A percentile compares a stretch with the other conserved stretches of the same genome.
phyloP scores from a whole-genome alignment of 441 rosid genomes.

The Croton laevigatus region DNA sequence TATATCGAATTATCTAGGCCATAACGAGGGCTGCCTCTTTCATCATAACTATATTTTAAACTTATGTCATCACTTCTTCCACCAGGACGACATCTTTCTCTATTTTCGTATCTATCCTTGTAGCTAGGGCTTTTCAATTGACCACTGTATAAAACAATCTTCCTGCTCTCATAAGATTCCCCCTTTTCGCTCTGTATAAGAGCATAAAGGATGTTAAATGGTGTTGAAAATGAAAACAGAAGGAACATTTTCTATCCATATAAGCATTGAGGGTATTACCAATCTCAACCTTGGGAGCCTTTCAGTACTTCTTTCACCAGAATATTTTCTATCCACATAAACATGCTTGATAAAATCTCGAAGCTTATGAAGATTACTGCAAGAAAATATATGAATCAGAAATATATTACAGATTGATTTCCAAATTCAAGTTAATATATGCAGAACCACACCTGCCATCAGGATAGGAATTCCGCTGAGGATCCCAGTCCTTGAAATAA shows the following conservation, averaged over 20 bases:
- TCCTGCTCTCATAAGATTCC: slow-evolving; percentile 39
- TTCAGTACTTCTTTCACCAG: slow-evolving; percentile 42
- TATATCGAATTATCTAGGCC: slow-evolving; percentile 39
- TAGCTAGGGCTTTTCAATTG: slow-evolving; percentile 43
- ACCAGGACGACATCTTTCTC: slow-evolving; percentile 31
- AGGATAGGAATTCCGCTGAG: slow-evolving; percentile 59
- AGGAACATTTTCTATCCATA: background rate
- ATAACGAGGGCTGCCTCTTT: slow-evolving; percentile 50
- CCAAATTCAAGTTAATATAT: slow-evolving; percentile 8
- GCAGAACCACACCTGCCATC: slow-evolving; percentile 62
- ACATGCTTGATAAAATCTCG: slow-evolving; percentile 81
- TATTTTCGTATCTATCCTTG: slow-evolving; percentile 34
- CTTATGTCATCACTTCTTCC: slow-evolving; percentile 43
- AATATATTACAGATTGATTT: slow-evolving; percentile 15
- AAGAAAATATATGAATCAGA: slow-evolving; percentile 25
- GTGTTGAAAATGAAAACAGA: background rate
- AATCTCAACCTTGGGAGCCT: slow-evolving; percentile 42
- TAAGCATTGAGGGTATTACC: slow-evolving; percentile 37
- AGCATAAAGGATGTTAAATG: slow-evolving; percentile 1
- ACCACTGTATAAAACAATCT: slow-evolving; percentile 26
- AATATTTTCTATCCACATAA: slow-evolving; percentile 69
- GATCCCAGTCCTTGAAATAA: slow-evolving; percentile 74
- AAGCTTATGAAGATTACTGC: slow-evolving; percentile 71
- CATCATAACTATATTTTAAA: slow-evolving; percentile 46
- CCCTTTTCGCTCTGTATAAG: slow-evolving; percentile 43